These are phyloP conservation scores for Ensete ventricosum DNA, from an alignment of 176 grass and related monocot species.

Conservation along the genomic window DNA sequence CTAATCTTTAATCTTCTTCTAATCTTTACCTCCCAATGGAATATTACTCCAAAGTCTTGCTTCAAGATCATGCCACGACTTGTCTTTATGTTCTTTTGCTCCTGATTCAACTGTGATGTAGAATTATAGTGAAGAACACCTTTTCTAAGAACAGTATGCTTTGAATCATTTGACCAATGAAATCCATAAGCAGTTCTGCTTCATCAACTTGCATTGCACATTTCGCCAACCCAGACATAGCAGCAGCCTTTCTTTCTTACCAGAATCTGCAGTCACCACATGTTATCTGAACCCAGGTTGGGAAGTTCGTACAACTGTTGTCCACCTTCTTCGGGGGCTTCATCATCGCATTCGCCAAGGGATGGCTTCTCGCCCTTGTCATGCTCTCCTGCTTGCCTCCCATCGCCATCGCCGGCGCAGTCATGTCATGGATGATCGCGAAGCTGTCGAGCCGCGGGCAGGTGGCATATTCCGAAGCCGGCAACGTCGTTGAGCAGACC, in stretches of 20 bases:
- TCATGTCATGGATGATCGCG: constrained; percentile 36
- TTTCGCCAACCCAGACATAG: background rate
- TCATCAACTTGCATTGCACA: background rate
- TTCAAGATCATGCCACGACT: background rate
- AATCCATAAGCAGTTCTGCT: background rate
- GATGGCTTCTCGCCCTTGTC: constrained; percentile 78
- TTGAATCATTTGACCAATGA: background rate
- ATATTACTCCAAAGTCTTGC: background rate
- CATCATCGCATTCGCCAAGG: constrained; percentile 61
- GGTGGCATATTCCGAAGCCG: constrained; percentile 57
- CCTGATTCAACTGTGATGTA: background rate
- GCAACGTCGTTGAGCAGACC: constrained; percentile 60
- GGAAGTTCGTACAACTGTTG: constrained; percentile 55
- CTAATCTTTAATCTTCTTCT: too few relatives aligned
- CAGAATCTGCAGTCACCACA: too few relatives aligned
- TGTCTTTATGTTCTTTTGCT: background rate
- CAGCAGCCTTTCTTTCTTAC: background rate
- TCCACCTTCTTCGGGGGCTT: constrained; percentile 74
- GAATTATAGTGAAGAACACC: background rate
- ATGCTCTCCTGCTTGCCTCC: constrained; percentile 66
- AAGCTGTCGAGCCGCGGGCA: constrained; percentile 47
- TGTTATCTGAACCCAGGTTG: constrained; percentile 39
- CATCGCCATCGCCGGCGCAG: constrained; percentile 27
- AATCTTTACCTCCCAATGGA: too few relatives aligned
- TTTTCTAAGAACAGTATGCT: background rate